Base-by-base conservation (phyloP, 2,329 filamentous ascomycete genomes). In the Apiospora aurea region DNA sequence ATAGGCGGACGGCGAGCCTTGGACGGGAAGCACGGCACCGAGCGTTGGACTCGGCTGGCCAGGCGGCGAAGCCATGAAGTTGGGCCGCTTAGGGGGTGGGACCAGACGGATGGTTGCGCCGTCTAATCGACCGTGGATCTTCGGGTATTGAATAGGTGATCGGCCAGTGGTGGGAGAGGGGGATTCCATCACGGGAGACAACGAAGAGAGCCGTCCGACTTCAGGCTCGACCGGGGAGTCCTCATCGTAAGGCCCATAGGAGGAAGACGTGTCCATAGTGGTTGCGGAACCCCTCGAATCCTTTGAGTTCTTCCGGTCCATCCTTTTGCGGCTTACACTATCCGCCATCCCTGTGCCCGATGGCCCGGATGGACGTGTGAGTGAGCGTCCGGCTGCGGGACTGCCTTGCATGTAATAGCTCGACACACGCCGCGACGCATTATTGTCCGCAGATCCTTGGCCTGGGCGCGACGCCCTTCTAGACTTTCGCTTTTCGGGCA, bases 141-240 rank as follows among this genome's bases (percentile, higher is more conserved):
- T 77, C 11, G 80, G 78, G 61, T 81, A 80, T 13, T 71, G 76
- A 38, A 81, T 80, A 18, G 81, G 80, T 46, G 82, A 80, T 21
- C 78, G 78, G 29, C 80, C 77, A 46, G 76, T 75, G 57, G 70
- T 75, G 10, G 80, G 79, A 18, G 78, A 66, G 14, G 85, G 86
- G 0, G 85, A 87, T 75, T 89, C 87, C 16, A 80, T 80, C 7
- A 89, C 86, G 1, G 87, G 87, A 0, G 87, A 87, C 5, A 88
- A 80, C 64, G 80, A 82, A 1, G 79, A 79, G 21, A 78, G 70
- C 44, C 74, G 71, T 73, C 78, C 70, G 72, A 79, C 69, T 44
- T 78, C 75, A 14, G 77, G 77, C 8, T 80, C 80, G 66, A 81
- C 80, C 26, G 75, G 78, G 18, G 78, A 78, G 49, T 81, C 78